Conservation (phyloP, 2,329 filamentous ascomycete species). For the Aspergillus puulaauensis region DNA sequence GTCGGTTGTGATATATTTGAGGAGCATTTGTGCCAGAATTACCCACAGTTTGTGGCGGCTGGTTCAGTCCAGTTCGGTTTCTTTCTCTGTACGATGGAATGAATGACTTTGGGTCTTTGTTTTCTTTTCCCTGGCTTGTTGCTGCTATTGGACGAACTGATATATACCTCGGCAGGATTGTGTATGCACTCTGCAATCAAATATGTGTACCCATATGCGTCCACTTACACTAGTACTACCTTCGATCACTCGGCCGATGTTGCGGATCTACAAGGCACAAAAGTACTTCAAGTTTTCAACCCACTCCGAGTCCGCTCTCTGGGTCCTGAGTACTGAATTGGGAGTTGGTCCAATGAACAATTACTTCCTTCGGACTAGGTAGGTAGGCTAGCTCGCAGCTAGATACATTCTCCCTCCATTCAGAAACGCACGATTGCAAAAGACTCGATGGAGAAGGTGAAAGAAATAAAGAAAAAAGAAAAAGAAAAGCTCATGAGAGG, state of each 20-base stretch:
- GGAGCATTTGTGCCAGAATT: background rate
- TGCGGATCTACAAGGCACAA: background rate
- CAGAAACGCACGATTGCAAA: conserved; percentile 6
- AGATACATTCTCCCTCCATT: conserved; percentile 14
- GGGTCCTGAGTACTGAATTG: background rate
- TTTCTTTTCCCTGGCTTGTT: background rate
- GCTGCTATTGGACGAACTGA: background rate
- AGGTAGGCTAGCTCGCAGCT: background rate
- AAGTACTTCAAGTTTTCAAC: background rate
- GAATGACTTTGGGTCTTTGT: background rate
- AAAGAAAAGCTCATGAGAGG: background rate
- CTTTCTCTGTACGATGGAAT: conserved; percentile 7
- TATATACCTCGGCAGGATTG: conserved; percentile 11
- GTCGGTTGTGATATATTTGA: background rate
- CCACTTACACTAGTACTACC: background rate
- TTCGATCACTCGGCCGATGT: background rate
- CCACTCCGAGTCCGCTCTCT: background rate
- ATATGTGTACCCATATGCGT: background rate
- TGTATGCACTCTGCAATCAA: background rate
- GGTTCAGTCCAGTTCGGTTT: background rate
- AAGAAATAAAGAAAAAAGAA: conserved; percentile 1
- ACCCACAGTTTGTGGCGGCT: background rate
- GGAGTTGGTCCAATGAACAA: background rate
- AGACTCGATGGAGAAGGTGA: background rate
- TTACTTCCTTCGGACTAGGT: conserved; percentile 10